Base-by-base conservation (phyloP, 1,139 yeast species). In the Debaryomyces nepalensis region DNA sequence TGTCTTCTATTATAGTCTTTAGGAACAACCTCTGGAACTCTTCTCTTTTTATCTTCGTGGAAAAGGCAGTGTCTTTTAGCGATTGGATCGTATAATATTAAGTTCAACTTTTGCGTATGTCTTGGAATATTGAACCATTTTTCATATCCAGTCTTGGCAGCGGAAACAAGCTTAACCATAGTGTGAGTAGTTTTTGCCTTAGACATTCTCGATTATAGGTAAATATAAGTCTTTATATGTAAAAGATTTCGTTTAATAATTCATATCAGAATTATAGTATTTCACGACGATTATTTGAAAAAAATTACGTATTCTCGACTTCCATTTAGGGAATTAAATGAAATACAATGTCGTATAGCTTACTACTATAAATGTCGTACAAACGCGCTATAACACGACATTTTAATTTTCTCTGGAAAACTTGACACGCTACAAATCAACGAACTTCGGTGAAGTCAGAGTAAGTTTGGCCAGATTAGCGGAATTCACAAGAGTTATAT, bases 81-180 rank as follows among this genome's bases (percentile, higher is more conserved):
- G 42, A 72, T 58, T 8, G 98, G 98, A 61, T 93, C 99, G 61
- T 93, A 93, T 57, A 95, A 78, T 37, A 91, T 86, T 62, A 89
- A 93, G 41, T 82, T 82, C 51, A 91, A 83, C 45, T 80, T 72
- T 37, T 87, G 87, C 5, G 95, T 81, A 39, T 87, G 82, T 70
- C 97, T 83, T 41, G 93, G 95, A 42, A 91, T 80, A 44, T 82
- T 75, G 50, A 90, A 81, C 66, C 91, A 85, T 60, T 95, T 81
- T 61, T 82, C 81, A 63, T 77, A 87, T 2, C 97, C 97, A 1
- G 97, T 90, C 54, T 84, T 79, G 21, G 97, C 97, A 1, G 93
- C 77, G 1, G 96, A 88, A 2, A 88, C 70, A 50, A 89, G 73
- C 63, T 73, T 71, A 44, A 73, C 73, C 79, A 73, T 73, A 36